Evolutionary conservation across 257 asterid species (phyloP), one percentile per base, ranked within the genome.

Genomic region (Coffea eugenioides): DNA sequence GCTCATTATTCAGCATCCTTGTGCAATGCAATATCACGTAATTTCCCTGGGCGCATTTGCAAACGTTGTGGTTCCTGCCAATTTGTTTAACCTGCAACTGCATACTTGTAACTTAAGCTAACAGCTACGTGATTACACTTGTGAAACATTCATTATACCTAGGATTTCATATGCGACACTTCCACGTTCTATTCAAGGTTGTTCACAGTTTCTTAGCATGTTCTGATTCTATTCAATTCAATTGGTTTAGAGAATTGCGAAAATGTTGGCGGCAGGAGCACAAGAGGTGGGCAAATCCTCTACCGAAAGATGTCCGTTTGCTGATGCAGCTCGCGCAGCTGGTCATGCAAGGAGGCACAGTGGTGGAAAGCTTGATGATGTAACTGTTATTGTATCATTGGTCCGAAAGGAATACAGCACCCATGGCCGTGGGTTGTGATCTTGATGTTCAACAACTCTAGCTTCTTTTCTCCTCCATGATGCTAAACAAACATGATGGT

Each of bases 301-400:
- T 36, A 79, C 80, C 20, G 85, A 69, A 34, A 90, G 95, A 84
- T 87, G 92, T 77, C 98, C 99, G 7, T 91, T 93, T 84, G 89
- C 90, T 7, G 99, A 95, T 78, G 89, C 88, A 69, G 97, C 97
- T 81, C 90, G 85, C 71, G 97, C 93, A 41, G 94, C 91, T 3
- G 98, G 97, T 73, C 91, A 88, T 73, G 74, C 78, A 7, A 91
- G 89, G 9, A 91, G 89, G 9, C 89, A 83, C 83, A 74, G 83
- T 2, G 99, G 99, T 10, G 97, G 97, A 70, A 93, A 87, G 89
- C 92, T 90, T 56, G 98, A 92, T 12, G 96, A 89, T 67, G 97
- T 91, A 70, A 81, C 89, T 81, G 97, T 93, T 27, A 88, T 93
- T n/a, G 95, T 95, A 64, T 95, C 98, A 8, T 6, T 91, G 49